Evolutionary conservation across 495 filamentous ascomycete species (phyloP), one percentile per base, ranked within the genome.

Genomic region (Darksidea phi): DNA sequence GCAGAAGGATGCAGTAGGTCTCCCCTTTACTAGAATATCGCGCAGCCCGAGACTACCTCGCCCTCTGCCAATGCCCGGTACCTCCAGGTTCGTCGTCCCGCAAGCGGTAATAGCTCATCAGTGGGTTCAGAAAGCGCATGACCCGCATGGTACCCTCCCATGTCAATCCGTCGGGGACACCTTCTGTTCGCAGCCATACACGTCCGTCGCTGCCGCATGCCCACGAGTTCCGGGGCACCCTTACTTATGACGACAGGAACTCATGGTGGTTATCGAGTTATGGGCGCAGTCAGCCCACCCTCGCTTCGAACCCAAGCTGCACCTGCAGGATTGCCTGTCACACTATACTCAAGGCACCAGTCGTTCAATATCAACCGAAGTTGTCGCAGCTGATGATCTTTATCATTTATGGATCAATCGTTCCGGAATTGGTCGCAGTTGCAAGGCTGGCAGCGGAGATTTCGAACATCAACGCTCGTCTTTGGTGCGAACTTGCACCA

Each of bases 51-150:
- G 54, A 58, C 24, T n/a, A 25, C 17, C n/a, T 32, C 1, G 48
- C 24, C 13, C 43, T 12, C 25, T 28, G 1, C 37, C 18, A n/a
- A 53, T 26, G 48, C 18, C 51, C 41, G 48, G 51, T 62, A 62
- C 51, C 59, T 42, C 55, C 50, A 62, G 51, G 50, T 23, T 38
- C 58, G 42, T 36, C 49, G 50, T 47, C 45, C 43, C 52, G 59
- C 42, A 42, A n/a, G 41, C 43, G 49, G 58, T 21, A 51, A 48
- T 49, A 58, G 56, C 43, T n/a, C 32, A 32, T 23, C 3, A 25
- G 24, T 49, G 11, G 47, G 47, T 24, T 24, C 13, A 25, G 24
- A 25, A 5, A 13, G 41, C 61, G 59, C 61, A 52, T 64, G 61
- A 64, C 61, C 54, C 24, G 32, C 23, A 25, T 4, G 45, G 59